A percentile compares a stretch with the other conserved stretches of the same genome.
Evolutionary conservation across 2,329 filamentous ascomycete genomes (phyloP).

Genomic region (Cladosporium sphaerospermum): DNA sequence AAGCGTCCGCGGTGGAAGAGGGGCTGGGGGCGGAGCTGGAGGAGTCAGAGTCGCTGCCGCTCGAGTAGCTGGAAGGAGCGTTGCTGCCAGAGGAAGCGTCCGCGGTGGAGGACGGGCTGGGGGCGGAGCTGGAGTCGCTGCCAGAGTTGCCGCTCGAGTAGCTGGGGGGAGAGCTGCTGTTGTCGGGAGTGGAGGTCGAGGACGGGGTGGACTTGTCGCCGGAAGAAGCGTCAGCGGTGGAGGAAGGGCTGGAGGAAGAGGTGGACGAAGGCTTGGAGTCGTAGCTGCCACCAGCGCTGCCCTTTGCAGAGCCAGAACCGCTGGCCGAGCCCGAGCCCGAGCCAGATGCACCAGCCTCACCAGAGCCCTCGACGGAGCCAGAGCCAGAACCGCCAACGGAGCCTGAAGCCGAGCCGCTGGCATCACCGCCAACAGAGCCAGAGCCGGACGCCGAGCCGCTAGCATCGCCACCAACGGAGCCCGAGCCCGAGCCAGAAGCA

Average conservation of each 20-base stretch:
- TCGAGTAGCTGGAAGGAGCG: not conserved
- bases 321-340: not conserved
- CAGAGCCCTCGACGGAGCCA: not conserved
- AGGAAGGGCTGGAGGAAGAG: not conserved
- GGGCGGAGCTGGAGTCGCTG: not conserved
- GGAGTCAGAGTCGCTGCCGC: no score
- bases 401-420: not conserved
- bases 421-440: not conserved
- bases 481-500: not conserved
- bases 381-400: not conserved
- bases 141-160: not conserved
- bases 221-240: not conserved
- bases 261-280: not conserved
- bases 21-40: no score
- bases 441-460: not conserved
- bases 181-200: not conserved
- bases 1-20: not conserved
- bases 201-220: slow-evolving; percentile 1
- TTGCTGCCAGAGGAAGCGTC: not conserved
- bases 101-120: not conserved
- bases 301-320: not conserved
- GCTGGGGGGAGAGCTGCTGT: slow-evolving; percentile 1
- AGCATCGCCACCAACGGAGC: not conserved
- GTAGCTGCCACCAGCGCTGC: not conserved
- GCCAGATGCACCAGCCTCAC: not conserved